Evolutionary conservation across 192 early-diverging fungal genomes (phyloP).

Genomic region (Coemansia sp.): DNA sequence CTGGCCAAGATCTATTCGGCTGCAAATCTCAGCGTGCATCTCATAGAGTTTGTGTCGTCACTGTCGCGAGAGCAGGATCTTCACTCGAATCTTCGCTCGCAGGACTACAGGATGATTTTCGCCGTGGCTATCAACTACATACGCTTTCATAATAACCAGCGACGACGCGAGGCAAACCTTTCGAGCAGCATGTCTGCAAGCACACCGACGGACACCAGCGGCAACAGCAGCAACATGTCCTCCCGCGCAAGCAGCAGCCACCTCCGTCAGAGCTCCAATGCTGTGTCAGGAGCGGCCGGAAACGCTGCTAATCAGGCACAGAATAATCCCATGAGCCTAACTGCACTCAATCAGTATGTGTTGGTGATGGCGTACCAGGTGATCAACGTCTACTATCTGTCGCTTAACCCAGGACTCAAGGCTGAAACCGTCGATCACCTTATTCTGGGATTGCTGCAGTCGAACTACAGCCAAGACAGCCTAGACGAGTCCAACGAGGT

Average conservation of each 20-base stretch:
- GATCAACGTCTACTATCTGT: constrained; percentile 86
- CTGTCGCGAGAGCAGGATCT: constrained; percentile 78
- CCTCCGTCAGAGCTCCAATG: constrained; percentile 3
- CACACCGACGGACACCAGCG: neutral
- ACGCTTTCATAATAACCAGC: constrained; percentile 49
- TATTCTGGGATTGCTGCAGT: constrained; percentile 68
- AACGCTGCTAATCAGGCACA: neutral
- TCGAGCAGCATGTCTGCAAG: neutral
- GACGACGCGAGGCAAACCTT: constrained; percentile 31
- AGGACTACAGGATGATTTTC: constrained; percentile 86
- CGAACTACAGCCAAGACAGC: constrained; percentile 56
- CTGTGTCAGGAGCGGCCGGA: neutral
- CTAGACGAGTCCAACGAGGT: constrained; percentile 90
- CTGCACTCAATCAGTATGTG: constrained; percentile 76
- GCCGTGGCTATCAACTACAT: constrained; percentile 91
- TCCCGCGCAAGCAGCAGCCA: constrained; percentile 16
- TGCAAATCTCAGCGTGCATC: constrained; percentile 73
- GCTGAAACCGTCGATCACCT: constrained; percentile 80
- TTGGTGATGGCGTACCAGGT: constrained; percentile 92
- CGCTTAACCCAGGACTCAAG: constrained; percentile 71
- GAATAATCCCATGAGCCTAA: constrained; percentile 14
- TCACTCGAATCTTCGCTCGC: constrained; percentile 75
- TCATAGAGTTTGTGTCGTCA: constrained; percentile 89
- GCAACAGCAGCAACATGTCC: constrained; percentile 14
- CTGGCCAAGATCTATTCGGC: constrained; percentile 85